A percentile compares a stretch with the other conserved stretches of the same genome.
phyloP scores from a whole-genome alignment of 2,329 filamentous ascomycete genomes.

The Aspergillus pseudoviridinutans region DNA sequence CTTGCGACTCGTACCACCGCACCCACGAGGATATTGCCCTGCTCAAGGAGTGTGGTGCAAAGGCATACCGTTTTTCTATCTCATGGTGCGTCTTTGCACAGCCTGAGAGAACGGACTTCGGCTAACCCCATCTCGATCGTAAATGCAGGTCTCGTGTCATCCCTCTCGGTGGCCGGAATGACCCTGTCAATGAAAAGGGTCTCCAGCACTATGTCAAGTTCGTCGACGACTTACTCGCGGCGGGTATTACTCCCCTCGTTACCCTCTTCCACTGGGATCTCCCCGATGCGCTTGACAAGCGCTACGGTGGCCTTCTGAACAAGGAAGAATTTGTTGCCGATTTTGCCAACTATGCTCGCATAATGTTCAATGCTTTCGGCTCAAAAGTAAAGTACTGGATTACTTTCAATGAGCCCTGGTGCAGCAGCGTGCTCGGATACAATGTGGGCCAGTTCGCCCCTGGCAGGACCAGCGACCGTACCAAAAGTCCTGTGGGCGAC shows the following conservation, averaged over 20 bases:
- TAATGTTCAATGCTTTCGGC: conserved; percentile 68
- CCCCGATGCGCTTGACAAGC: conserved; percentile 70
- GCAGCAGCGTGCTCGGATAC: conserved; percentile 76
- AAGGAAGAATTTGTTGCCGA: conserved; percentile 78
- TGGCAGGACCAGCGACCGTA: conserved; percentile 73
- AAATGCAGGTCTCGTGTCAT: conserved; percentile 64
- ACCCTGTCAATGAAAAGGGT: conserved; percentile 75
- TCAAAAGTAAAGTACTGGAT: conserved; percentile 82
- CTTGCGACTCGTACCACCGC: conserved; percentile 84
- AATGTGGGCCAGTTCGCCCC: conserved; percentile 74
- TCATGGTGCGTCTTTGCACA: conserved; percentile 52
- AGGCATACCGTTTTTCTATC: conserved; percentile 78
- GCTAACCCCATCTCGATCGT: neutral
- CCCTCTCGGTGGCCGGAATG: conserved; percentile 75
- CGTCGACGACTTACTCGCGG: conserved; percentile 70
- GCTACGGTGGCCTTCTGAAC: conserved; percentile 78
- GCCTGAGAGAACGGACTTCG: neutral
- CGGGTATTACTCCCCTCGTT: conserved; percentile 74
- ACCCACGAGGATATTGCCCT: conserved; percentile 72
- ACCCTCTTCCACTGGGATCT: conserved; percentile 89
- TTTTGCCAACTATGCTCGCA: conserved; percentile 72
- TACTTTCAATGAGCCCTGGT: conserved; percentile 89
- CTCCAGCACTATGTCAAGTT: conserved; percentile 75
- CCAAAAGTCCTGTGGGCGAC: conserved; percentile 67
- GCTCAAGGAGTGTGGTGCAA: conserved; percentile 68